Percentiles rank a stretch among this genome's conserved stretches.
Conservation (phyloP, 495 filamentous ascomycete genomes). For the Penicillium atrosanguineum region DNA sequence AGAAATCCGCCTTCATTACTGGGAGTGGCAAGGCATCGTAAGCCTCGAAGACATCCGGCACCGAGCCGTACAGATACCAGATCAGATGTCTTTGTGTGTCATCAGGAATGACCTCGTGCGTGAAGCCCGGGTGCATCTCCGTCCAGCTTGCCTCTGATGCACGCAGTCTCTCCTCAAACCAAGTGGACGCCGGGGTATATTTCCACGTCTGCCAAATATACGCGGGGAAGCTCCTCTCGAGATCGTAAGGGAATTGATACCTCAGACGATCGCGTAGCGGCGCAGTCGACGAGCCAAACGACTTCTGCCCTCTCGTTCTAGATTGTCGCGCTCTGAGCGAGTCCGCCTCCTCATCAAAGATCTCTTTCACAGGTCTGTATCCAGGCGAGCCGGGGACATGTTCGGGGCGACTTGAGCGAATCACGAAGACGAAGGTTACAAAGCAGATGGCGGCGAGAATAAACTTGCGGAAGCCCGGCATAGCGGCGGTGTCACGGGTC, state of each 20-base stretch:
- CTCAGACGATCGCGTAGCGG: conserved; percentile 79
- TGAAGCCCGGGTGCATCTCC: conserved; percentile 81
- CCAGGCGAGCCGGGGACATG: conserved; percentile 26
- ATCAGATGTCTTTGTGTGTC: conserved; percentile 76
- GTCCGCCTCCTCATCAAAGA: conserved; percentile 22
- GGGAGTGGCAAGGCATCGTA: conserved; percentile 81
- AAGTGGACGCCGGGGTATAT: conserved; percentile 73
- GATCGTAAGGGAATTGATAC: conserved; percentile 92
- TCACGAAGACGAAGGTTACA: conserved; percentile 67
- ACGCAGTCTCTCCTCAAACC: conserved; percentile 73
- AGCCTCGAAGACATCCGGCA: conserved; percentile 91
- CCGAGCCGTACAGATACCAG: conserved; percentile 77
- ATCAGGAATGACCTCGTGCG: conserved; percentile 97
- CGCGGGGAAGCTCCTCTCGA: conserved; percentile 83
- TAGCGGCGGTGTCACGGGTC: conserved; percentile 20
- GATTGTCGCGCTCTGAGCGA: conserved; percentile 10
- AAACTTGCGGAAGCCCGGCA: conserved; percentile 72
- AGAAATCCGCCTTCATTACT: conserved; percentile 96
- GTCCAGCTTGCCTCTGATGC: conserved; percentile 89
- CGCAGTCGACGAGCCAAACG: conserved; percentile 37
- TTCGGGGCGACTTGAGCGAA: conserved; percentile 57
- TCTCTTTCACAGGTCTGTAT: conserved; percentile 20
- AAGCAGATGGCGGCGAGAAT: conserved; percentile 66
- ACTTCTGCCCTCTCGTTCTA: conserved; percentile 29
- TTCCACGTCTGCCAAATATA: conserved; percentile 99